These are phyloP conservation scores for Starmerella khaoyaiensis DNA, from an alignment of 805 yeast species.

Conservation along the genomic window DNA sequence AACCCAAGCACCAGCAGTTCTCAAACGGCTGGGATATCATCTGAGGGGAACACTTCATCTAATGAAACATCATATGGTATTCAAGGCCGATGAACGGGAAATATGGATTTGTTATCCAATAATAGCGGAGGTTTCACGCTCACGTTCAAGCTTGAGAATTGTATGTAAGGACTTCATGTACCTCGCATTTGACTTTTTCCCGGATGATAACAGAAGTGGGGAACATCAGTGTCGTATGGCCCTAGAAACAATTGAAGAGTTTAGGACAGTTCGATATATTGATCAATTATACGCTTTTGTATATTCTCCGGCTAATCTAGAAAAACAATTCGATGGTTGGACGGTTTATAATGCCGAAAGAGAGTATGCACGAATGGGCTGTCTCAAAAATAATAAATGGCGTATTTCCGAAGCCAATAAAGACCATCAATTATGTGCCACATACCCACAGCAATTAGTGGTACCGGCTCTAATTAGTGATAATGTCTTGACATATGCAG, in stretches of 20 bases:
- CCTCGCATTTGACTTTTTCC: constrained; percentile 59
- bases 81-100: constrained; percentile 40
- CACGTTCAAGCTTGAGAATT: constrained; percentile 37
- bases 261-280: constrained; percentile 43
- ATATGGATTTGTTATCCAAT: constrained; percentile 89
- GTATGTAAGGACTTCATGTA: constrained; percentile 77
- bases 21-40: constrained; percentile 45
- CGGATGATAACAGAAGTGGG: too few relatives aligned
- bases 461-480: constrained; percentile 75
- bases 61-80: constrained; percentile 66
- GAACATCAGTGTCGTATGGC: constrained; percentile 54
- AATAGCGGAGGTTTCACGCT: constrained; percentile 35
- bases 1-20: constrained; percentile 31
- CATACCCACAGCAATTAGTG: constrained; percentile 58
- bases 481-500: constrained; percentile 68
- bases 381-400: constrained; percentile 38
- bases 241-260: constrained; percentile 53
- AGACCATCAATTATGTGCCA: constrained; percentile 44
- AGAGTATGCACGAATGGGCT: constrained; percentile 69
- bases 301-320: constrained; percentile 64
- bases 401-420: constrained; percentile 52
- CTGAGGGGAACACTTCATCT: constrained; percentile 51
- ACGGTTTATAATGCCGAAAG: constrained; percentile 41
- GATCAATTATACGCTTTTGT: constrained; percentile 66
- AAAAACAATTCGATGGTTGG: constrained; percentile 61